phyloP scores from a whole-genome alignment of 495 filamentous ascomycete genomes.

The Penicillium pulvis region DNA sequence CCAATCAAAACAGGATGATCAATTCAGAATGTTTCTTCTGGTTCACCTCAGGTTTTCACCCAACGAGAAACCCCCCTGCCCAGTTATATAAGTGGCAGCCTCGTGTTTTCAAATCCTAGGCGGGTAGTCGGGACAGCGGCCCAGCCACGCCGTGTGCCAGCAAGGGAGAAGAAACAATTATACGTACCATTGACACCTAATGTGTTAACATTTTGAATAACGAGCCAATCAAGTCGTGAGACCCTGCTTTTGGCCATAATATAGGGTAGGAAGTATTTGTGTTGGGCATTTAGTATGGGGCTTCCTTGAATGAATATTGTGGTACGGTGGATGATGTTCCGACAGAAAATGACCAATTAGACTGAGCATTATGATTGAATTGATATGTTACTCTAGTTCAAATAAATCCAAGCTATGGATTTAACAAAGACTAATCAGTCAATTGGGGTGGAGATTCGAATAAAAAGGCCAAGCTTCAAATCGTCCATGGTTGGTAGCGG shows the following conservation, averaged over 20 bases:
- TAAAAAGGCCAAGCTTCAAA: conserved; percentile 17
- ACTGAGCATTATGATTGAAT: background rate
- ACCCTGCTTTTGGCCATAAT: conserved; percentile 10
- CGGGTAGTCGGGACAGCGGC: background rate
- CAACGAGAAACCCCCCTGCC: background rate
- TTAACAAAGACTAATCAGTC: background rate
- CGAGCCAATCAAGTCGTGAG: background rate
- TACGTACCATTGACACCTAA: conserved; percentile 1
- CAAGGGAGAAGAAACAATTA: conserved; percentile 19
- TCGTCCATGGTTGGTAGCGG: background rate
- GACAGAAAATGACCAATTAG: background rate
- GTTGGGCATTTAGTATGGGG: background rate
- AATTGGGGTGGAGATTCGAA: background rate
- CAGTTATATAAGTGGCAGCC: conserved; percentile 12
- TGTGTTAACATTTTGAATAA: background rate
- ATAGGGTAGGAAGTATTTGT: conserved; percentile 9
- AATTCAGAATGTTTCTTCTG: background rate
- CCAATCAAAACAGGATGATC: background rate
- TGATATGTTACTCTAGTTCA: background rate
- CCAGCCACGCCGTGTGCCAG: conserved; percentile 24
- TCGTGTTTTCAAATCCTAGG: conserved; percentile 19
- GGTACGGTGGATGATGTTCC: background rate
- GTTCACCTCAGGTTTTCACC: conserved; percentile 5
- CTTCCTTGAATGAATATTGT: background rate
- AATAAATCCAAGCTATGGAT: background rate